These are phyloP conservation scores for Nicotiana attenuata DNA, from an alignment of 257 asterid species.

Conservation along the genomic window DNA sequence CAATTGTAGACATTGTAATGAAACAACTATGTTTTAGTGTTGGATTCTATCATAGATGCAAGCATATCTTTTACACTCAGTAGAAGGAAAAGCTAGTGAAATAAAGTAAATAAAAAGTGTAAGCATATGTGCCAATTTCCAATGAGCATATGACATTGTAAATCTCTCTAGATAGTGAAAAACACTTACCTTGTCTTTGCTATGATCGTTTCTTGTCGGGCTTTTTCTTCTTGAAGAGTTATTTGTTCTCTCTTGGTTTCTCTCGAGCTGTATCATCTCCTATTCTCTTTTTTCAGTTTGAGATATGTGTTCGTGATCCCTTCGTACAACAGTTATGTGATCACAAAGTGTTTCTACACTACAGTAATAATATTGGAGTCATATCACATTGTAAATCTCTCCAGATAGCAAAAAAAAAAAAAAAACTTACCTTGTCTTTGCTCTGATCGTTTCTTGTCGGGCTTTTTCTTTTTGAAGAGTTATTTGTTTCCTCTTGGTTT, in stretches of 20 bases:
- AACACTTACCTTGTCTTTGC: conserved; percentile 63
- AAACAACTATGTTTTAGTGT: conserved; percentile 35
- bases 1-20: conserved; percentile 56
- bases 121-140: background rate
- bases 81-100: background rate
- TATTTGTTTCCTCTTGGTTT: conserved; percentile 73
- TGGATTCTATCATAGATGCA: conserved; percentile 21
- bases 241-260: conserved; percentile 79
- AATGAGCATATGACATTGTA: background rate
- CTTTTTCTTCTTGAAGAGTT: conserved; percentile 58
- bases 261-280: conserved; percentile 86
- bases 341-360: no score
- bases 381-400: no score
- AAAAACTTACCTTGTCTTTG: no score
- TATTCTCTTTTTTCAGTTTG: conserved; percentile 78
- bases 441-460: no score
- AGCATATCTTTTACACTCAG: background rate
- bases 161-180: background rate
- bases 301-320: conserved; percentile 73
- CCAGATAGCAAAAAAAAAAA: no score
- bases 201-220: conserved; percentile 52
- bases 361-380: no score
- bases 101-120: conserved; percentile 11
- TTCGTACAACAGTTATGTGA: no score
- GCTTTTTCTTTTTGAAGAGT: conserved; percentile 56